Conservation (phyloP, 2,329 filamentous ascomycete genomes). For the Ophidiomyces ophidiicola region DNA sequence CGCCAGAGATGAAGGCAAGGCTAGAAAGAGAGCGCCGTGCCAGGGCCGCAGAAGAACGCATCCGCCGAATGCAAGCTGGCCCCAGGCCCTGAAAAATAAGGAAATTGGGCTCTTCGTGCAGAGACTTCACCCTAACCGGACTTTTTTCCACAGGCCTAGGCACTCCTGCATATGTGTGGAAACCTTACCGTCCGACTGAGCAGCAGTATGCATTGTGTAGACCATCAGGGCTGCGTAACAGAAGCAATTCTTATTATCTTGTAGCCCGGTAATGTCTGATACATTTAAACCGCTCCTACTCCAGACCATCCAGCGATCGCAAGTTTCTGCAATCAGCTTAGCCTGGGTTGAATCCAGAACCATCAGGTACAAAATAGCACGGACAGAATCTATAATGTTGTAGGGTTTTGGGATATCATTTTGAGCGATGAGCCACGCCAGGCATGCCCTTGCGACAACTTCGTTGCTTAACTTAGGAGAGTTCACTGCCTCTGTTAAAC, state of each 20-base stretch:
- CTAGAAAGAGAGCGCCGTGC: constrained; percentile 82
- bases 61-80: constrained; percentile 51
- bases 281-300: constrained; percentile 20
- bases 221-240: constrained; percentile 21
- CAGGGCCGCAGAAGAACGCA: constrained; percentile 78
- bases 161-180: constrained; percentile 23
- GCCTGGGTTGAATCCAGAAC: constrained; percentile 18
- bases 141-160: constrained; percentile 22
- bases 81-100: constrained; percentile 1
- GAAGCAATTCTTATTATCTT: constrained; percentile 18
- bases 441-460: constrained; percentile 18
- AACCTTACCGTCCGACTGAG: constrained; percentile 15
- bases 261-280: constrained; percentile 18
- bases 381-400: constrained; percentile 17
- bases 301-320: constrained; percentile 22
- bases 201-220: constrained; percentile 17
- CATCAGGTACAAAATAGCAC: constrained; percentile 22
- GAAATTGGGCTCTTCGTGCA: not conserved
- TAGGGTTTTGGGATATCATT: constrained; percentile 20
- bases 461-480: constrained; percentile 19
- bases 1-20: constrained; percentile 70
- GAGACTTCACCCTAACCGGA: constrained; percentile 19
- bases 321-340: constrained; percentile 17
- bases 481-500: constrained; percentile 19
- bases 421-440: constrained; percentile 19